A percentile compares a stretch with the other conserved stretches of the same genome.
phyloP scores from a whole-genome alignment of 345 rosid genomes.

The Eucalyptus sideroxylon region DNA sequence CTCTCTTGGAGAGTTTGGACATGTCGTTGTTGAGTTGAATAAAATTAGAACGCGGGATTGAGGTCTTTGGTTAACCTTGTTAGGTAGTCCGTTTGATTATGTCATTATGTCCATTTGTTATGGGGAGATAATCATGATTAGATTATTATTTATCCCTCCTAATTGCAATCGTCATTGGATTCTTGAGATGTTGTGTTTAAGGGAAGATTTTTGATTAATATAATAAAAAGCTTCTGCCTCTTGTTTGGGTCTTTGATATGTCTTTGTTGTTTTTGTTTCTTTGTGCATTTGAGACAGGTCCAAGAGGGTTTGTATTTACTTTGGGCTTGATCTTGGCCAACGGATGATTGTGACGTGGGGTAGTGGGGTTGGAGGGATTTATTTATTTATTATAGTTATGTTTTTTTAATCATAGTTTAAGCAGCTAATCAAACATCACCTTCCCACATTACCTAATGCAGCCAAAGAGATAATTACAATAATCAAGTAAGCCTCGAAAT shows the following conservation, averaged over 20 bases:
- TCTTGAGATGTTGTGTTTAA: neutral
- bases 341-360: neutral
- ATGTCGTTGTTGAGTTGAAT: neutral
- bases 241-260: neutral
- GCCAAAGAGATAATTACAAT: neutral
- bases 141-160: neutral
- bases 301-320: neutral
- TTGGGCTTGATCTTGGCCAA: neutral
- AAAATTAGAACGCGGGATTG: neutral
- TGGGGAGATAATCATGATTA: neutral
- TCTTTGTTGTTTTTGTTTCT: neutral
- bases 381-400: neutral
- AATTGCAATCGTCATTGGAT: slow-evolving; percentile 15
- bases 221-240: neutral
- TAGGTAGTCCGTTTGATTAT: neutral
- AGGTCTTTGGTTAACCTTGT: neutral
- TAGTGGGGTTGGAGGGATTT: neutral
- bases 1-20: neutral
- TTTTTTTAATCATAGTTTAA: neutral
- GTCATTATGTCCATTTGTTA: neutral
- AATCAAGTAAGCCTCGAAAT: neutral
- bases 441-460: neutral
- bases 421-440: neutral
- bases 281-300: neutral
- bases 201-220: neutral